Conservation (phyloP, 2,329 filamentous ascomycete genomes). For the Diaporthe helianthi region DNA sequence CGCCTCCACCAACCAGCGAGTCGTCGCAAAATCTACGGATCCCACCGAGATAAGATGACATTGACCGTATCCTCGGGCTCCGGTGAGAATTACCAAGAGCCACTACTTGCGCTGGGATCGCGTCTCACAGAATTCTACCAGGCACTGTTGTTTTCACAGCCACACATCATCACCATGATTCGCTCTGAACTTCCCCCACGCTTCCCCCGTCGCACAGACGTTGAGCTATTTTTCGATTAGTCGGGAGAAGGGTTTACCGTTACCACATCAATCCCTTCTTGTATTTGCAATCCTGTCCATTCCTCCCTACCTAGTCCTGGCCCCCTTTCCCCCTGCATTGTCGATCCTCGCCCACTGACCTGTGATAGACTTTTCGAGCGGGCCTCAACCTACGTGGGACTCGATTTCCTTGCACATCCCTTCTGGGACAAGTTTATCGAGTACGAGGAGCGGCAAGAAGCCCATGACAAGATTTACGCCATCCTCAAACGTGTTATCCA, state of each 20-base stretch:
- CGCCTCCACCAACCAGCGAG: slow-evolving; percentile 38
- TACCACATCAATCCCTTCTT: slow-evolving; percentile 62
- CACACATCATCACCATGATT: slow-evolving; percentile 42
- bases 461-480: slow-evolving; percentile 82
- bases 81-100: slow-evolving; percentile 77
- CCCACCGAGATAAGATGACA: slow-evolving; percentile 41
- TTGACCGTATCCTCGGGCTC: slow-evolving; percentile 44
- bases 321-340: slow-evolving; percentile 34
- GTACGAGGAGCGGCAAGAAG: slow-evolving; percentile 90
- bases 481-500: slow-evolving; percentile 84
- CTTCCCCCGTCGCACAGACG: slow-evolving; percentile 54
- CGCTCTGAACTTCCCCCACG: slow-evolving; percentile 46
- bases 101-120: slow-evolving; percentile 63
- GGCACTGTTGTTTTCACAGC: slow-evolving; percentile 59
- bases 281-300: slow-evolving; percentile 66
- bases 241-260: slow-evolving; percentile 58
- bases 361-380: slow-evolving; percentile 88
- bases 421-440: slow-evolving; percentile 99
- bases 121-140: slow-evolving; percentile 72
- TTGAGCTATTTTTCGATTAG: slow-evolving; percentile 49
- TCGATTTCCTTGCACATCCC: slow-evolving; percentile 92
- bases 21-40: slow-evolving; percentile 51
- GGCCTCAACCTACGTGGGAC: slow-evolving; percentile 80
- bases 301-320: slow-evolving; percentile 40
- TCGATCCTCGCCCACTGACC: slow-evolving; percentile 41